These are phyloP conservation scores for Agaricus subrufescens DNA, from an alignment of 768 basidiomycete species.

Conservation along the genomic window DNA sequence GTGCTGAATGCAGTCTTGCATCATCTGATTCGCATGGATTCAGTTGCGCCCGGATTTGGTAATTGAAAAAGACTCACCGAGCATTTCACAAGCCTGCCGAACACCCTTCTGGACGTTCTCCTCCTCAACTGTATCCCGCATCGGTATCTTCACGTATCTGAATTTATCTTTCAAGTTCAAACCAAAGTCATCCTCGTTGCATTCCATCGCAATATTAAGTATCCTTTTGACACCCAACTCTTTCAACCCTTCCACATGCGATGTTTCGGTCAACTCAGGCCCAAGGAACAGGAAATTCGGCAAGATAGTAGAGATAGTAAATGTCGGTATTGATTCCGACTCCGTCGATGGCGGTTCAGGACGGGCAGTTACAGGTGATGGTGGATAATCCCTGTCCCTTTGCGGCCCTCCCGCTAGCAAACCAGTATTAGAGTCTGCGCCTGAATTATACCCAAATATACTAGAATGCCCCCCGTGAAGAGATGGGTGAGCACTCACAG, in stretches of 20 bases:
- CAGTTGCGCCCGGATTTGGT: neutral
- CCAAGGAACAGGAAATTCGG: conserved; percentile 90
- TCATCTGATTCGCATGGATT: conserved; percentile 54
- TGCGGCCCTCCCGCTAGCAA: neutral
- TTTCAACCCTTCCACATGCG: conserved; percentile 73
- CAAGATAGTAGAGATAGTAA: conserved; percentile 86
- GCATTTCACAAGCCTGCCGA: conserved; percentile 77
- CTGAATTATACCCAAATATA: conserved; percentile 12
- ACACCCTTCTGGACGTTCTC: conserved; percentile 80
- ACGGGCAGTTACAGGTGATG: conserved; percentile 60
- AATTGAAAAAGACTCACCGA: conserved; percentile 52
- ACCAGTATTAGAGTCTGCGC: neutral
- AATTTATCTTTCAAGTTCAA: conserved; percentile 64
- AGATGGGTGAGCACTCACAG: conserved; percentile 5
- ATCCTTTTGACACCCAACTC: conserved; percentile 80
- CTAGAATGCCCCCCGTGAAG: neutral
- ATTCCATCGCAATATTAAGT: conserved; percentile 88
- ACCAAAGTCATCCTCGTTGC: conserved; percentile 72
- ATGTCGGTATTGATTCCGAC: conserved; percentile 55
- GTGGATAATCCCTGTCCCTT: conserved; percentile 25
- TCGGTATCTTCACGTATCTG: conserved; percentile 81
- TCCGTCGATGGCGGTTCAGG: conserved; percentile 58
- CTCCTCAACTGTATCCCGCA: conserved; percentile 96
- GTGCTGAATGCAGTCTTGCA: conserved; percentile 81
- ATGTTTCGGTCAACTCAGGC: conserved; percentile 72